Percentiles rank a stretch among this genome's conserved stretches.
Evolutionary conservation across 2,329 filamentous ascomycete genomes (phyloP).

Genomic region (Pyrenochaeta sp.): DNA sequence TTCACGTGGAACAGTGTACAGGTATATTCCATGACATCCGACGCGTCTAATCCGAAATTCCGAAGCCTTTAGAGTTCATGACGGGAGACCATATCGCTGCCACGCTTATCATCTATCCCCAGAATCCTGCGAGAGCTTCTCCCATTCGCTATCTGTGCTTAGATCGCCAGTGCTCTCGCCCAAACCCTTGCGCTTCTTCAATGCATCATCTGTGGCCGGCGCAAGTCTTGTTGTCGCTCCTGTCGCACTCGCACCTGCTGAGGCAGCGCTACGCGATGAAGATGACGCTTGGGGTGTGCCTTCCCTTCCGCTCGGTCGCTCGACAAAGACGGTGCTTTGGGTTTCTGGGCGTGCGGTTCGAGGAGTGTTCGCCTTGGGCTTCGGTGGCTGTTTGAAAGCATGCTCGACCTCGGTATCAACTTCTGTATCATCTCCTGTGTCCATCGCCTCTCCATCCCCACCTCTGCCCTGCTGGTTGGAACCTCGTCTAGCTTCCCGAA

Average conservation of each 20-base stretch:
- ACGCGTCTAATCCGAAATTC: constrained; percentile 17
- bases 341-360: constrained; percentile 30
- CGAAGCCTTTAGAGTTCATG: too few species aligned
- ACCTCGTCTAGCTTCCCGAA: constrained; percentile 50
- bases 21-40: constrained; percentile 8
- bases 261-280: constrained; percentile 13
- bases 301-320: constrained; percentile 28
- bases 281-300: constrained; percentile 25
- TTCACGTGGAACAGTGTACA: constrained; percentile 28
- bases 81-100: constrained; percentile 1
- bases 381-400: constrained; percentile 27
- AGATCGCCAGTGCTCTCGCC: constrained; percentile 61
- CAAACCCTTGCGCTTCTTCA: constrained; percentile 55
- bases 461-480: constrained; percentile 50
- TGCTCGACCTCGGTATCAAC: constrained; percentile 47
- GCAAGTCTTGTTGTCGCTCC: constrained; percentile 39
- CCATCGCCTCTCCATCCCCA: constrained; percentile 48
- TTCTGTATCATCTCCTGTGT: constrained; percentile 57
- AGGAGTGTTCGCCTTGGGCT: constrained; percentile 18
- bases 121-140: constrained; percentile 76
- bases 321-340: constrained; percentile 47
- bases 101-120: constrained; percentile 38
- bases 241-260: constrained; percentile 33
- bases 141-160: constrained; percentile 97
- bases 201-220: constrained; percentile 42